Conservation (phyloP, 2,329 filamentous ascomycete species). For the Stromatinia cepivora region DNA sequence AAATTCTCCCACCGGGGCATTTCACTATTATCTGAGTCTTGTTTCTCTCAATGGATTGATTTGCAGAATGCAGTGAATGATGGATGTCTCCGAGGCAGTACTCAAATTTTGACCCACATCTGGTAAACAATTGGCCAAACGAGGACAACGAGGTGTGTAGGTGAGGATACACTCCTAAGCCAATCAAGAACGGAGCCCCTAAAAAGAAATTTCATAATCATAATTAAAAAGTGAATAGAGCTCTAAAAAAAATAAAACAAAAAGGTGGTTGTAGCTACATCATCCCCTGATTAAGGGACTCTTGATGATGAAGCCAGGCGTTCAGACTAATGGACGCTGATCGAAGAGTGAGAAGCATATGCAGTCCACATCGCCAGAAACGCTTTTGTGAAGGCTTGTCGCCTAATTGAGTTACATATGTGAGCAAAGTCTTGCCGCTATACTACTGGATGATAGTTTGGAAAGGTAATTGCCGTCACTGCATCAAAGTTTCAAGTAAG, state of each 20-base stretch:
- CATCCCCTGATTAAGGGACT: slow-evolving; percentile 8
- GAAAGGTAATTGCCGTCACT: background rate
- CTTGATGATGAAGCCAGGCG: slow-evolving; percentile 12
- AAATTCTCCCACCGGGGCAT: no score
- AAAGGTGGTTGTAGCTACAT: background rate
- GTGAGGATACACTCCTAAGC: background rate
- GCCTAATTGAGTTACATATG: background rate
- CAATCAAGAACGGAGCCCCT: background rate
- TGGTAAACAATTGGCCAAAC: background rate
- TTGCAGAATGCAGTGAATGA: background rate
- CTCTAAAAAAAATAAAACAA: background rate
- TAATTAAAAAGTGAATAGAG: background rate
- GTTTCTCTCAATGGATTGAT: background rate
- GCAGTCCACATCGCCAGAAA: background rate
- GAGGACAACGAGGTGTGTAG: background rate
- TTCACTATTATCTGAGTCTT: no score
- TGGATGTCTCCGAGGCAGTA: no score
- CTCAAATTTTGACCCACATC: background rate
- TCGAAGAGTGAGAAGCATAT: slow-evolving; percentile 2
- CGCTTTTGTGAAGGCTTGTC: slow-evolving; percentile 3
- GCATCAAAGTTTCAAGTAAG: background rate
- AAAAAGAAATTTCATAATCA: background rate
- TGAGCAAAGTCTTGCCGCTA: background rate
- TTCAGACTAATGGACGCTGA: background rate
- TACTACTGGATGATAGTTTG: background rate